Base-by-base conservation (phyloP, 2,329 filamentous ascomycete species). In the Colletotrichum sp. region DNA sequence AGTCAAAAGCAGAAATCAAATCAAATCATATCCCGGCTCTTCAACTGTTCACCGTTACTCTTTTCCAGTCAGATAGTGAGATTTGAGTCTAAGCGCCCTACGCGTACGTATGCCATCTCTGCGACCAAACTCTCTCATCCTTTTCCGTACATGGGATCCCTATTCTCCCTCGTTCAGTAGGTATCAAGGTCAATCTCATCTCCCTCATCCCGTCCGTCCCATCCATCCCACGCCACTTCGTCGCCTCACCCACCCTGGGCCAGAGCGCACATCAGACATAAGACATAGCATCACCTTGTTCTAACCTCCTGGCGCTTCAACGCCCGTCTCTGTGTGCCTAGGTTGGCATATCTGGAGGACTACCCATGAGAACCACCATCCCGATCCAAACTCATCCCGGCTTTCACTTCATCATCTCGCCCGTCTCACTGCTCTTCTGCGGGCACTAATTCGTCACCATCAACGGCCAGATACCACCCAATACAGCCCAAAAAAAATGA, bases 121-220 rank as follows among this genome's bases (percentile, higher is more conserved):
- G 27, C 11, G 21, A 59, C 29, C 54, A 16, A 47, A 15, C 24
- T 24, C 34, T 58, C 16, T 27, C 51, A 67, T 43, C 27, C 12
- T 66, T 54, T 54, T 72, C 43, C 70, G 65, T 55, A 29, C 64
- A 63, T 58, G 58, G 58, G 47, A 72, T 38, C 70, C 51, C 16
- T 54, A 18, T 59, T 21, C 16, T 65, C 33, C 24, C 27, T 4
- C 13, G 51, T 24, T 15, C 34, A 11, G n/a, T 12, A 31, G 24
- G 24, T 27, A 27, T 36, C 43, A 31, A 51, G 63, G 47, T 55
- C 54, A 58, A 36, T 63, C 38, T 43, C 34, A 66, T 57, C 18
- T 59, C 61, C 27, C 58, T 69, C 51, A 47, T 34, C 34, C 29
- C 57, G n/a, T 33, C 43, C 38, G 34, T 34, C 31, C 51, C 47